Percentiles rank a stretch among this genome's conserved stretches.
Conservation (phyloP, 1,284 basidiomycete genomes). For the Pseudomicrostroma phylloplanum region DNA sequence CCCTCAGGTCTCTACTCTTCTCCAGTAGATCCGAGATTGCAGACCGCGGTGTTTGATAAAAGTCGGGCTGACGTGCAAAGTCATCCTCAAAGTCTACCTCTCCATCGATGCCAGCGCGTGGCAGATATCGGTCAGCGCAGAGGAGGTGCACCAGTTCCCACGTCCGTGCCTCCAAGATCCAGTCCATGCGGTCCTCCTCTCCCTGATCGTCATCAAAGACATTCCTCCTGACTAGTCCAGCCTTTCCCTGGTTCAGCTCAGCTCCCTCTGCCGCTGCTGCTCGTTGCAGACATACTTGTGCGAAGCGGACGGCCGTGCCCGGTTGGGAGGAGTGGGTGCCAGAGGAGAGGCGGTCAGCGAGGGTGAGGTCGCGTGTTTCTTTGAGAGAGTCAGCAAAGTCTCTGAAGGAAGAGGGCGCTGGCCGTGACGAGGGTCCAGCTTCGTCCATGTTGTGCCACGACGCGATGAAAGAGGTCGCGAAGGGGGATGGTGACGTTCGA, state of each 20-base stretch:
- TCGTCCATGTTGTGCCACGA: no score
- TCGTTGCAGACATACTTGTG: slow-evolving; percentile 4
- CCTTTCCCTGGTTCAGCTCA: not conserved
- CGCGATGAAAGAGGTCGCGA: no score
- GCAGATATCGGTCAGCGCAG: slow-evolving; percentile 12
- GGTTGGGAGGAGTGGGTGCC: not conserved
- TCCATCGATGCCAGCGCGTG: not conserved
- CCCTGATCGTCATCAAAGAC: not conserved
- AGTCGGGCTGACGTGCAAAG: not conserved
- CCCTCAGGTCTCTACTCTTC: slow-evolving; percentile 30
- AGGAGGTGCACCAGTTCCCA: slow-evolving; percentile 14
- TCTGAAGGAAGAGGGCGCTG: not conserved
- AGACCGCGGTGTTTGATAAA: slow-evolving; percentile 44
- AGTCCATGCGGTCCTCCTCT: not conserved
- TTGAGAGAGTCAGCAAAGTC: not conserved
- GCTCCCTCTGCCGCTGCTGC: not conserved
- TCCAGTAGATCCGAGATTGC: slow-evolving; percentile 42
- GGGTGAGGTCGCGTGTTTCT: not conserved
- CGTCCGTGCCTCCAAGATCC: slow-evolving; percentile 16
- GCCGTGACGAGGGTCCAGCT: no score
- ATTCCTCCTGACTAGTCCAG: not conserved
- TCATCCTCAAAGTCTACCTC: not conserved
- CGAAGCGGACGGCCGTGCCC: not conserved
- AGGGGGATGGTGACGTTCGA: no score
- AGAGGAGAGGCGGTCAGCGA: slow-evolving; percentile 4